phyloP scores from a whole-genome alignment of 371 early-diverging fungal genomes.

The Thermomucor indicae-seudaticae region DNA sequence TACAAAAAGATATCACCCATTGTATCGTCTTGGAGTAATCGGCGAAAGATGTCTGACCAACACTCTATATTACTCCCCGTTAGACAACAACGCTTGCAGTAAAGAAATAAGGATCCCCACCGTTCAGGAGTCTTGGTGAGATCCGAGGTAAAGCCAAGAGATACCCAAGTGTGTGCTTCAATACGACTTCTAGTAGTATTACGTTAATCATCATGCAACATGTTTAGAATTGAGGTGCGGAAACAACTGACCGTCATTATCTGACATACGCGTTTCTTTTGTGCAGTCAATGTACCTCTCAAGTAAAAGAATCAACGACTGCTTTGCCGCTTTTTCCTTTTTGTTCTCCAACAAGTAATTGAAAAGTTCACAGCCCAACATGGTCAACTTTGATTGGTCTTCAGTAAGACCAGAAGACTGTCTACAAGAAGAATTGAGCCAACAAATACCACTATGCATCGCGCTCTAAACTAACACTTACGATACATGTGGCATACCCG shows the following conservation, averaged over 20 bases:
- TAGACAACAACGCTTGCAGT: neutral
- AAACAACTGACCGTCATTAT: neutral
- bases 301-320: neutral
- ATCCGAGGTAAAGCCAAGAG: conserved; percentile 28
- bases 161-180: conserved; percentile 20
- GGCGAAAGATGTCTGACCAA: conserved; percentile 24
- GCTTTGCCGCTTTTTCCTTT: neutral
- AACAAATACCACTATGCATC: too few species aligned
- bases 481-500: conserved; percentile 32
- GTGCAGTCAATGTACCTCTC: neutral
- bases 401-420: too few species aligned
- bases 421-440: too few species aligned
- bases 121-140: conserved; percentile 15
- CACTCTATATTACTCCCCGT: conserved; percentile 13
- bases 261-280: neutral
- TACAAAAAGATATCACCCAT: conserved; percentile 27
- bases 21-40: conserved; percentile 13
- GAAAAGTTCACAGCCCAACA: neutral
- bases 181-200: conserved; percentile 10
- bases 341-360: neutral
- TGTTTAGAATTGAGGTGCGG: neutral
- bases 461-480: too few species aligned
- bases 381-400: neutral
- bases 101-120: conserved; percentile 3
- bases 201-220: neutral